Conservation (phyloP, 2,329 filamentous ascomycete genomes). For the Talaromyces pinophilus region DNA sequence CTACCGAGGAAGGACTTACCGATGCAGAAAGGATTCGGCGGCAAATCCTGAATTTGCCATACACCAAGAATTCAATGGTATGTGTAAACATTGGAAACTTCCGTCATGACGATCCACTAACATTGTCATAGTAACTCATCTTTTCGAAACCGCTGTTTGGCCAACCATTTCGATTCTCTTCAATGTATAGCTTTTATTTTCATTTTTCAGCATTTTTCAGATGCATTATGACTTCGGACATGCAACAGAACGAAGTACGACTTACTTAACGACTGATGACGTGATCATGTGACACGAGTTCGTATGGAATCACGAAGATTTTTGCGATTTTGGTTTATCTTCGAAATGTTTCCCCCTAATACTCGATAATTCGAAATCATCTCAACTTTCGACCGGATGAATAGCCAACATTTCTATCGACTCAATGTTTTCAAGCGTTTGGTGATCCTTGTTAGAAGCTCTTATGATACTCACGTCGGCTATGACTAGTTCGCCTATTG, state of each 20-base stretch:
- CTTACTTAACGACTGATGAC: constrained; percentile 36
- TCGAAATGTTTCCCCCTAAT: constrained; percentile 19
- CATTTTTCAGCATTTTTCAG: constrained; percentile 10
- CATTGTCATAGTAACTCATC: constrained; percentile 11
- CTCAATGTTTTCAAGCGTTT: constrained; percentile 19
- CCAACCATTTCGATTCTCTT: constrained; percentile 17
- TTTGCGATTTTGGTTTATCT: constrained; percentile 24
- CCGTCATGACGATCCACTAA: constrained; percentile 1
- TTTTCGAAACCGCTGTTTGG: neutral
- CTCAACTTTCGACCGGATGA: constrained; percentile 10
- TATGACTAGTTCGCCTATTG: constrained; percentile 21
- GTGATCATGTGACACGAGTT: constrained; percentile 29
- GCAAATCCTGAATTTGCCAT: constrained; percentile 42
- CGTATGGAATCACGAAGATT: constrained; percentile 24
- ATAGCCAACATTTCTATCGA: constrained; percentile 17
- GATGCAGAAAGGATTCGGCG: constrained; percentile 44
- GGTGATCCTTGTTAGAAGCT: constrained; percentile 18
- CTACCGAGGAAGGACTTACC: constrained; percentile 39
- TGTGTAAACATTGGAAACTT: neutral
- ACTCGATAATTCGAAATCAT: neutral
- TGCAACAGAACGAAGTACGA: constrained; percentile 24
- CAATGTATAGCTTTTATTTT: constrained; percentile 22
- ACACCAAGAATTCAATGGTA: constrained; percentile 28
- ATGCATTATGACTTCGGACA: constrained; percentile 24
- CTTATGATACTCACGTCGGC: constrained; percentile 20